These are phyloP conservation scores for Geosmithia putterillii DNA, from an alignment of 2,329 filamentous ascomycete species.

Conservation along the genomic window DNA sequence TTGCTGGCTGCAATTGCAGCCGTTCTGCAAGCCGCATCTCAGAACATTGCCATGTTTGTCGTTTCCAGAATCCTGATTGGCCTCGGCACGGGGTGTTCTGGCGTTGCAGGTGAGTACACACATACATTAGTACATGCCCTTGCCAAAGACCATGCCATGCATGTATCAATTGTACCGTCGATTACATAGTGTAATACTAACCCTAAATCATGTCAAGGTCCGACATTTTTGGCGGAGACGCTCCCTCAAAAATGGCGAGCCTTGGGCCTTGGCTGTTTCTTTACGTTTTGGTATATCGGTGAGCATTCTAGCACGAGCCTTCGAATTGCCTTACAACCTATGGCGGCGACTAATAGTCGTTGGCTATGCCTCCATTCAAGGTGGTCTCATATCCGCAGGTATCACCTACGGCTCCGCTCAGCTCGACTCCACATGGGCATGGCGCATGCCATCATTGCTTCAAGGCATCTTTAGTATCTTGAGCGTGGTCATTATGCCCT, in stretches of 20 bases:
- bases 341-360: too few species aligned
- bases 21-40: conserved; percentile 31
- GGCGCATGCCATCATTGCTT: conserved; percentile 17
- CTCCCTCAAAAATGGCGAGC: conserved; percentile 18
- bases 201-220: conserved; percentile 13
- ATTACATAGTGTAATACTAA: too few species aligned
- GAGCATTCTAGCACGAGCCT: too few species aligned
- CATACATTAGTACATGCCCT: too few species aligned
- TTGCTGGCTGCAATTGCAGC: conserved; percentile 29
- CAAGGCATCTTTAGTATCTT: conserved; percentile 14
- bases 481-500: conserved; percentile 3
- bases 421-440: conserved; percentile 16
- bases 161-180: too few species aligned
- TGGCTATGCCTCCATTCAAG: too few species aligned
- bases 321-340: too few species aligned
- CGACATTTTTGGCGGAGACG: conserved; percentile 32
- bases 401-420: conserved; percentile 14
- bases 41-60: conserved; percentile 38
- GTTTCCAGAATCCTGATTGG: conserved; percentile 32
- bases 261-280: conserved; percentile 8
- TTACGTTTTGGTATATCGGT: conserved; percentile 15
- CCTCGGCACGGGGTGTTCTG: conserved; percentile 27
- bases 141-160: too few species aligned
- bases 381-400: conserved; percentile 13
- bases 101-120: conserved; percentile 19